A percentile compares a stretch with the other conserved stretches of the same genome.
Evolutionary conservation across 202 grass and related monocot species (phyloP).

Genomic region (Musa balbisiana): DNA sequence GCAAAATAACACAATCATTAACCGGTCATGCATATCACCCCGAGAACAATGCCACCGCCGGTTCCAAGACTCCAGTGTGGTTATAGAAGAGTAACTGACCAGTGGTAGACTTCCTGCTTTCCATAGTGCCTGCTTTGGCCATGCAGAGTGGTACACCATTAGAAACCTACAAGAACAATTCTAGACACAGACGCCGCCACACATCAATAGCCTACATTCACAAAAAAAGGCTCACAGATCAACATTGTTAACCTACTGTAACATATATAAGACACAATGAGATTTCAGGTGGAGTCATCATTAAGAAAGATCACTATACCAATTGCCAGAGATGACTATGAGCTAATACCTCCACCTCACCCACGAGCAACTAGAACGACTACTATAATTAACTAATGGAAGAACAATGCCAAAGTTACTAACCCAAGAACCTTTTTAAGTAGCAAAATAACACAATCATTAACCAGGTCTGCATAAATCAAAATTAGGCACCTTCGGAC

Average conservation of each 20-base stretch:
- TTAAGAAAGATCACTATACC: neutral
- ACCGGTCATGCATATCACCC: no score
- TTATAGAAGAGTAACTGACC: constrained; percentile 65
- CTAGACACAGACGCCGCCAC: no score
- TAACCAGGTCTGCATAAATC: no score
- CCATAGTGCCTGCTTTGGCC: constrained; percentile 42
- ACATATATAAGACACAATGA: neutral
- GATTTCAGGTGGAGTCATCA: neutral
- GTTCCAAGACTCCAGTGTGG: constrained; percentile 46
- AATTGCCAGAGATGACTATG: neutral
- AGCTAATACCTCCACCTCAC: no score
- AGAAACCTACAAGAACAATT: neutral
- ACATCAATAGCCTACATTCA: no score
- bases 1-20: neutral
- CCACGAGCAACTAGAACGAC: neutral
- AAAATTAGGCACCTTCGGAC: no score
- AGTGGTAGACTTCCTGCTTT: constrained; percentile 55
- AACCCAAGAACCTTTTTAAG: neutral
- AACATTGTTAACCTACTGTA: no score
- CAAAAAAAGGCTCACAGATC: no score
- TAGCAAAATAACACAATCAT: neutral
- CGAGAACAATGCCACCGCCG: constrained; percentile 53
- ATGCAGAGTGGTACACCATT: constrained; percentile 20
- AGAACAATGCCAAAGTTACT: neutral
- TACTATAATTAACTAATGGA: neutral